Evolutionary conservation across 2,329 filamentous ascomycete genomes (phyloP).

Genomic region (Beauveria pseudobassiana): DNA sequence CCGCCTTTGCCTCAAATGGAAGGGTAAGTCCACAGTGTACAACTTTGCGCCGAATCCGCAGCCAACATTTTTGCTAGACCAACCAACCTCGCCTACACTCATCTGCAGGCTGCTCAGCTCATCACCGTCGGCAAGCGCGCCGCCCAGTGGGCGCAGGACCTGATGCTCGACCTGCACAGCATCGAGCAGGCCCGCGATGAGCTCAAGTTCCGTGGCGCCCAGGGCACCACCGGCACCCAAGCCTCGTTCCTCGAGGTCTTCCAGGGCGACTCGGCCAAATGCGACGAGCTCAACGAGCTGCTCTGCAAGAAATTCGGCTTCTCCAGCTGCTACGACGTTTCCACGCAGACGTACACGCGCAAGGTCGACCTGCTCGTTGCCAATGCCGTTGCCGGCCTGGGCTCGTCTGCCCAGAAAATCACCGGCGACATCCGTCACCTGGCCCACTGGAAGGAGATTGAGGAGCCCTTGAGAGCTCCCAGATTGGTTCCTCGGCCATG

Average conservation of each 20-base stretch:
- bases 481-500: constrained; percentile 56
- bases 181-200: constrained; percentile 62
- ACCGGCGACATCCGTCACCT: constrained; percentile 67
- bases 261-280: constrained; percentile 39
- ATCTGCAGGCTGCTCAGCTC: constrained; percentile 56
- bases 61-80: constrained; percentile 13
- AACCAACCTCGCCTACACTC: constrained; percentile 73
- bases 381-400: constrained; percentile 73
- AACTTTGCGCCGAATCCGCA: too few species aligned
- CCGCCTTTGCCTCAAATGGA: constrained; percentile 65
- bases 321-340: constrained; percentile 42
- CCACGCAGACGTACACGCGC: constrained; percentile 62
- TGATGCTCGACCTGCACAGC: constrained; percentile 61
- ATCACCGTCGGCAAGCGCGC: constrained; percentile 62
- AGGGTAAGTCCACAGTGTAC: constrained; percentile 32
- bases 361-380: constrained; percentile 78
- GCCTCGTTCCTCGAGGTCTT: constrained; percentile 57
- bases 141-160: constrained; percentile 62
- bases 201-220: constrained; percentile 68
- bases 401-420: constrained; percentile 66
- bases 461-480: constrained; percentile 73
- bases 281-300: constrained; percentile 46
- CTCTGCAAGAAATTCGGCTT: constrained; percentile 51
- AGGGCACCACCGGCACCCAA: constrained; percentile 65
- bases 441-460: constrained; percentile 71